Base-by-base conservation (phyloP, 495 filamentous ascomycete genomes). In the Xylaria intraflava region DNA sequence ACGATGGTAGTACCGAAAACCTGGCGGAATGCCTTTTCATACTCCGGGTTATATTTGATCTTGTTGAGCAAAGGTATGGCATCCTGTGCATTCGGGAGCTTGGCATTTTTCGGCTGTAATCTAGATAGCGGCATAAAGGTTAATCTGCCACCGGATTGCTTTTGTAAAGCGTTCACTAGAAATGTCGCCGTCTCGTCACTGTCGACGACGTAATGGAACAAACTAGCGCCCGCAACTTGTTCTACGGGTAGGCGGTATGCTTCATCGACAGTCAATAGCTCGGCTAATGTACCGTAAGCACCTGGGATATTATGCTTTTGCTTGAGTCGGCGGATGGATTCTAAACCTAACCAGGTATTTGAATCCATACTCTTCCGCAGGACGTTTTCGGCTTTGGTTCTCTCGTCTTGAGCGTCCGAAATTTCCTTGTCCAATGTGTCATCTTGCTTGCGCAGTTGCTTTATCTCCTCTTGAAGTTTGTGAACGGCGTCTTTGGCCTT, bases 131-230 rank as follows among this genome's bases (percentile, higher is more conserved):
- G 93, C 83, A 99, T 90, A 60, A 95, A 96, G 1, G 94, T 97
- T 24, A 97, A 78, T 60, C 93, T 83, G n/a, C 93, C 93, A 16
- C 85, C 81, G 51, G 81, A 85, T 50, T 85, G 81, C 48, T 86
- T 87, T 63, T 90, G 83, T 19, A 99, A 75, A 12, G 85, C 78
- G 59, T 92, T 86, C 12, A 90, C 76, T 14, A 95, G 83, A 48
- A 80, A 80, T 0, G 89, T 88, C 0, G 90, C 90, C 2, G 92
- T 96, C 33, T 86, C 81, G 49, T 91, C 91, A 35, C 85, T 95
- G 66, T 99, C 93, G 41, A 96, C 90, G 22, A 99, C 89, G 60
- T 95, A 94, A 69, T 99, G 89, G 70, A 99, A 99, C 7, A 99
- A 74, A 66, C 89, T 94, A 56, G 85, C 85, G 6, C 93, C 94